Evolutionary conservation across 805 yeast genomes (phyloP).

Genomic region (Yarrowia hollandica): DNA sequence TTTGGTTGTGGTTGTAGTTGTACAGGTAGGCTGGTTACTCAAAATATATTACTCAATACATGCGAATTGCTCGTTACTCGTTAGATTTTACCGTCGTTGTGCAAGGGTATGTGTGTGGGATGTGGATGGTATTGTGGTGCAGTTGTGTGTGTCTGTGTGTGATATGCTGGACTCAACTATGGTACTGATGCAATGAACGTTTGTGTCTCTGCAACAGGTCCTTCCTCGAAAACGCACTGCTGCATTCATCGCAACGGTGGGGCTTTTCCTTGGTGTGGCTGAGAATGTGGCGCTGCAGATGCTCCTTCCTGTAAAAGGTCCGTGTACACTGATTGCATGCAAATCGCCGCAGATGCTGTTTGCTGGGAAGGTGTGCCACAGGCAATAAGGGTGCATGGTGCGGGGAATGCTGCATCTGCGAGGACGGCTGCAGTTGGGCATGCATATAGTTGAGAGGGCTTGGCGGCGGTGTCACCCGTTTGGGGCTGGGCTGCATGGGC

Average conservation of each 20-base stretch:
- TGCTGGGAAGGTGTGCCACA: constrained; percentile 8
- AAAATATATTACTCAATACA: constrained; percentile 10
- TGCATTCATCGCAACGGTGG: constrained; percentile 5
- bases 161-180: not conserved
- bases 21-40: not conserved
- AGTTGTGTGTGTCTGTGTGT: too few relatives aligned
- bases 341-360: constrained; percentile 27
- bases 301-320: constrained; percentile 25
- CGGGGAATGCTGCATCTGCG: constrained; percentile 2
- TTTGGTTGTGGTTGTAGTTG: not conserved
- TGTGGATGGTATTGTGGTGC: not conserved
- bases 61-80: constrained; percentile 15
- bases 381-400: constrained; percentile 6
- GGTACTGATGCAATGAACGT: constrained; percentile 17
- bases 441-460: constrained; percentile 21
- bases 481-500: constrained; percentile 23
- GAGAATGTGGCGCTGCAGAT: constrained; percentile 18
- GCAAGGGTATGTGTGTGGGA: not conserved
- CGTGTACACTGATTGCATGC: constrained; percentile 17
- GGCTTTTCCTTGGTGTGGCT: constrained; percentile 27
- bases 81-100: not conserved
- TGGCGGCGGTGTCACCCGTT: constrained; percentile 21
- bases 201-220: constrained; percentile 27
- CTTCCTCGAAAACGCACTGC: constrained; percentile 19
- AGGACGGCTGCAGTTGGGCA: constrained; percentile 5